Conservation (phyloP, 208 protist species). For the Crithidia acanthocephali region DNA sequence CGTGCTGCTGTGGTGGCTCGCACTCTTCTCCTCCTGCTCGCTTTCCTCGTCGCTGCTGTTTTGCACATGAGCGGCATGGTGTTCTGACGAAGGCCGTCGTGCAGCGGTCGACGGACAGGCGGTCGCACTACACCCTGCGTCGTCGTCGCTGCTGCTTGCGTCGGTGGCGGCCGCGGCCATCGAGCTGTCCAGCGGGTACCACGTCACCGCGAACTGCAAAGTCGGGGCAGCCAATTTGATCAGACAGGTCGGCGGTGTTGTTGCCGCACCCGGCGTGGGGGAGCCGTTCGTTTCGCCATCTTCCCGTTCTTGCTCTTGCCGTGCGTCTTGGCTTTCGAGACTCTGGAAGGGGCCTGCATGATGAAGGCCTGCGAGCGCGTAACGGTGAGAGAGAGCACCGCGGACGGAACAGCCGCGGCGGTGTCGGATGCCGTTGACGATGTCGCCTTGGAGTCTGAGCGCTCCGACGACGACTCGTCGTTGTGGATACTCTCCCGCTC, state of each 20-base stretch:
- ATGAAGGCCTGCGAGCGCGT: slow-evolving; percentile 8
- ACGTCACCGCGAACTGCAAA: slow-evolving; percentile 15
- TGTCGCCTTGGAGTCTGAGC: not conserved
- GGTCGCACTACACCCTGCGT: not conserved
- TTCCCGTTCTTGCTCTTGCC: slow-evolving; percentile 3
- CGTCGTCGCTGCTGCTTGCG: slow-evolving; percentile 1
- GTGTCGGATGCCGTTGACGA: not conserved
- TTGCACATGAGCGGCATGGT: not conserved
- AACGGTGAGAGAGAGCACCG: slow-evolving; percentile 24
- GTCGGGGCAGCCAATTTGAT: slow-evolving; percentile 21
- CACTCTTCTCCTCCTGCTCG: not conserved
- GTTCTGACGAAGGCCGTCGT: not conserved
- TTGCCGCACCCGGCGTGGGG: not conserved
- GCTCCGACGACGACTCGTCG: not conserved
- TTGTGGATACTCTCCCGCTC: too few species aligned
- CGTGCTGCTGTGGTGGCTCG: slow-evolving; percentile 30
- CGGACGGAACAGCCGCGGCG: not conserved
- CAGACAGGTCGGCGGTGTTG: slow-evolving; percentile 6
- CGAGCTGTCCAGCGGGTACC: slow-evolving; percentile 5
- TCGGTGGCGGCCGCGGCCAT: not conserved
- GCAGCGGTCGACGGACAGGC: not conserved
- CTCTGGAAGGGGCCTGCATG: slow-evolving; percentile 7
- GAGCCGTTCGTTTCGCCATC: not conserved
- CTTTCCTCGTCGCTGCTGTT: slow-evolving; percentile 6
- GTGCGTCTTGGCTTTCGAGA: not conserved